Base-by-base conservation (phyloP, 441 rosid genomes). In the Mallotus repandus region DNA sequence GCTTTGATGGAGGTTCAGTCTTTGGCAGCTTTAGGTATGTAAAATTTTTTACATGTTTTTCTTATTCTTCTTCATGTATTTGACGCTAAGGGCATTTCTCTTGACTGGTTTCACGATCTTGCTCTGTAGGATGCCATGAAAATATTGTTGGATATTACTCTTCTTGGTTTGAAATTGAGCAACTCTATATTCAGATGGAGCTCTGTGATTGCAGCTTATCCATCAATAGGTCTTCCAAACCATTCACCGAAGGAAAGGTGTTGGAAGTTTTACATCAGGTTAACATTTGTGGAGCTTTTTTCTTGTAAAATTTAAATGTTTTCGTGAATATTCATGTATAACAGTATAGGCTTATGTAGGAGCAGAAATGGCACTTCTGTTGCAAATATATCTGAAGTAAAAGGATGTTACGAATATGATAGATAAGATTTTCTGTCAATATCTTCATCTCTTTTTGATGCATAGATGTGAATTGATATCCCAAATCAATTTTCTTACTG, bases 1-100 rank as follows among this genome's bases (percentile, higher is more conserved):
- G 98, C 98, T 83, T 86, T 93, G 79, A 90, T 95, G 97, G 99
- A 95, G 89, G 98, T 90, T 78, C 99, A 95, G 84, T 92, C 96
- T 79, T 82, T 93, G 83, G 99, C 97, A 63, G 97, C 97, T 74
- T 77, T 91, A 81, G 99, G 98, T 94, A 73, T 79, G 84, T 29
- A 10, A 38, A 7, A 41, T 21, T 35, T 25, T 25, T 32, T 59
- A 21, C 6, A 45, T 48, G n/a, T 25, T 63, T 64, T 66, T 53
- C 8, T 9, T 15, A 1, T 72, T 72, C 32, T 71, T 35, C 52
- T 71, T 71, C 22, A 57, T 15, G 11, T 25, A 43, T 55, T 58
- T 68, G 41, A 32, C 35, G 46, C 21, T 50, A 43, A 62, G 72
- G 63, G 35, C 29, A 25, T 22, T 69, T 56, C 64, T 12, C 65